Evolutionary conservation across 495 filamentous ascomycete species (phyloP), one percentile per base, ranked within the genome.

Genomic region (Darksidea phi): DNA sequence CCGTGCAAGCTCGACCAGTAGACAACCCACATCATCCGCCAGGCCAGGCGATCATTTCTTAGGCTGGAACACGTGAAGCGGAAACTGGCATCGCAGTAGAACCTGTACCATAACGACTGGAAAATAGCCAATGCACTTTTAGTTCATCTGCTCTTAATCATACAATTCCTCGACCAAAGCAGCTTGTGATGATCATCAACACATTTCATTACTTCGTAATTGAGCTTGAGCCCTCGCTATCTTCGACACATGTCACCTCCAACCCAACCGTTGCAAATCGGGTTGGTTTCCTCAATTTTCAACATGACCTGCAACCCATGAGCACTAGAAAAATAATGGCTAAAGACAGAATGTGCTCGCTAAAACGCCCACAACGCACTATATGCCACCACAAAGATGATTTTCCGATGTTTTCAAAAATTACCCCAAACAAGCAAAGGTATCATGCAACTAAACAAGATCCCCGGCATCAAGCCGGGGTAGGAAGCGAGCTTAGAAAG

Each of bases 1-100:
- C 63, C 63, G 1, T 42, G 34, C 52, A 55, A 52, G 46, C 63
- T 66, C 20, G 63, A 66, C 42, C 61, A 64, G 48, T 66, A 66
- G 63, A 61, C 42, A 25, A 41, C 46, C 46, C 25, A 15, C 11
- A 57, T 26, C 18, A n/a, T 21, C 46, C 38, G 28, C 17, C 50
- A 18, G 10, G 13, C n/a, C 13, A 4, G 47, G 23, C n/a, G 21
- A 48, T 17, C 23, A 24, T n/a, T 18, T 54, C 32, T 32, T 43
- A 43, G 41, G 53, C 25, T 51, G 53, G 59, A 48, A 21, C 49
- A 23, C n/a, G n/a, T 34, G 47, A 20, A 53, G 18, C 8, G 11
- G 2, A 60, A 48, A 47, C 36, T 32, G 37, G 18, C 38, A 32
- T 47, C 37, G 46, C 36, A 52, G 18, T 60, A 60, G 57, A 60